Evolutionary conservation across 2,329 filamentous ascomycete genomes (phyloP), one percentile per base, ranked within the genome.

Genomic region (Apiospora sp.): DNA sequence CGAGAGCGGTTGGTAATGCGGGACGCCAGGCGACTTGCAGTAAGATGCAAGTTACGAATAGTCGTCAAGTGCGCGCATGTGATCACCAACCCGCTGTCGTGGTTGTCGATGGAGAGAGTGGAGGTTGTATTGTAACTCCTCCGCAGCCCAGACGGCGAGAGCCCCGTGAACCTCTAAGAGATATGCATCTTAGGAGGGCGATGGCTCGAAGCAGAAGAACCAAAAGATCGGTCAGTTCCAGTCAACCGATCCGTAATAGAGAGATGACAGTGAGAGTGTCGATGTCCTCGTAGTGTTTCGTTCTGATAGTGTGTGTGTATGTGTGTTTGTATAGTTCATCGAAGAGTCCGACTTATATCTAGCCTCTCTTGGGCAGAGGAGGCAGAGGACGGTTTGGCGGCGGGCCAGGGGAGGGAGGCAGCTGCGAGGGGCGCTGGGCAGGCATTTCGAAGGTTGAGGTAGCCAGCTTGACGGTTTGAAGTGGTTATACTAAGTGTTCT

Each of bases 381-480:
- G 90, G 90, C 71, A 92, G 88, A 83, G 90, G 90, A 71, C 90
- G 86, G 83, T 87, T 89, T 75, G 90, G 90, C 78, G 90, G 90
- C 74, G 90, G 90, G 77, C 90, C 90, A 71, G 90, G 90, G 88
- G 90, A 92, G 77, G 90, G 90, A 84, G 90, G 90, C 76, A 92
- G 88, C 79, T 91, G 89, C 77, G 89, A 90, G 75, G 90, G 90
- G 80, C 90, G 88, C 82, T 90, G 88, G 75, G 87, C 84, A 82
- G 88, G 87, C 87, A 90, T 89, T 74, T 27, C 71, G 37, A 70
- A 64, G 58, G 72, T 73, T 27, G 41, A 48, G 44, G 41, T 14
- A 46, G 67, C 41, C 44, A 68, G 41, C 27, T 64, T 64, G 58
- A 41, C 34, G 34, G 58, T 64, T 64, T 68, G 46, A 61, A 14